A percentile compares a stretch with the other conserved stretches of the same genome.
These are phyloP conservation scores for Ganoderma leucocontextum DNA, from an alignment of 1,284 basidiomycete genomes.

Conservation along the genomic window DNA sequence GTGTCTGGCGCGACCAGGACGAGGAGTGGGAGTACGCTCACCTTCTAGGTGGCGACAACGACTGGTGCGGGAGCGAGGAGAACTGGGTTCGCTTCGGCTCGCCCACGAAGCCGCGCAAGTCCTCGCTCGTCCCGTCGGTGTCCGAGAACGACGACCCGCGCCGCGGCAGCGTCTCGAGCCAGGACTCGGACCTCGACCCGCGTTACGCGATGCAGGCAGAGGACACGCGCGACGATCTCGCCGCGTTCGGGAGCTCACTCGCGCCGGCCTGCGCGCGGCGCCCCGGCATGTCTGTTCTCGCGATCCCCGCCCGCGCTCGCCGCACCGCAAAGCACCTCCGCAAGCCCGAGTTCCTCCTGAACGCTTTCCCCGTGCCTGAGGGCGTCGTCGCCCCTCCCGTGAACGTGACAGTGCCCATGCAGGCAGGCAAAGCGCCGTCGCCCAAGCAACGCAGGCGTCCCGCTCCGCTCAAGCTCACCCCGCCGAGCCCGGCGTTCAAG, in stretches of 20 bases:
- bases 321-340: conserved; percentile 44
- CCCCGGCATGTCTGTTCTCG: conserved; percentile 43
- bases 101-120: conserved; percentile 27
- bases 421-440: conserved; percentile 5
- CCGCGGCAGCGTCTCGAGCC: conserved; percentile 55
- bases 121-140: conserved; percentile 14
- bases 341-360: conserved; percentile 44
- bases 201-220: conserved; percentile 55
- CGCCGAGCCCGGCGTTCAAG: conserved; percentile 40
- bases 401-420: not conserved
- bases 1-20: conserved; percentile 74
- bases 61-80: conserved; percentile 34
- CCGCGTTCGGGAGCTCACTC: conserved; percentile 40
- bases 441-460: conserved; percentile 37
- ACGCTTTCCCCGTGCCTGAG: conserved; percentile 42
- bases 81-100: conserved; percentile 43
- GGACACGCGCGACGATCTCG: conserved; percentile 46
- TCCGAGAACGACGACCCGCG: conserved; percentile 44
- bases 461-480: conserved; percentile 40
- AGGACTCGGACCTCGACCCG: conserved; percentile 61
- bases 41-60: conserved; percentile 52
- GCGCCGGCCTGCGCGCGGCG: conserved; percentile 36
- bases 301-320: conserved; percentile 42
- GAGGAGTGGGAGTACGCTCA: conserved; percentile 74
- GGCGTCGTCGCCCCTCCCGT: conserved; percentile 17